Percentiles rank a stretch among this genome's conserved stretches.
phyloP scores from a whole-genome alignment of 1,284 basidiomycete genomes.

The Naganishia cerealis region DNA sequence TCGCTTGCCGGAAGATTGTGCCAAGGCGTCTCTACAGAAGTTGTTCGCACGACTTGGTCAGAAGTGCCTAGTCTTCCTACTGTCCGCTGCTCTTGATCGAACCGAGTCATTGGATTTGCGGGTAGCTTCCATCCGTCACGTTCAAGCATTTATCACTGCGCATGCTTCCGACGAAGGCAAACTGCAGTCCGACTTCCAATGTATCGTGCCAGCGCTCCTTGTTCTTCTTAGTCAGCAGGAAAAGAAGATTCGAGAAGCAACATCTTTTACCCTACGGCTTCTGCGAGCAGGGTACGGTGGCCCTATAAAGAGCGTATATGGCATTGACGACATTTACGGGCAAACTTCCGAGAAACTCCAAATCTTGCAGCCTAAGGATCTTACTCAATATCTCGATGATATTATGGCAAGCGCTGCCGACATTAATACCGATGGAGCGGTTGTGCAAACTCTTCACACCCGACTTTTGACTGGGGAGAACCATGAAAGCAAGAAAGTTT shows the following conservation, averaged over 20 bases:
- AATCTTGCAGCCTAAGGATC: conserved; percentile 59
- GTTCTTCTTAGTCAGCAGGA: conserved; percentile 53
- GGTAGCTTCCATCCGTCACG: conserved; percentile 73
- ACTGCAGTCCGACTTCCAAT: conserved; percentile 70
- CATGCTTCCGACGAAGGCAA: conserved; percentile 42
- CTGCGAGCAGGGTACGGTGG: conserved; percentile 25
- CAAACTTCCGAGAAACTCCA: conserved; percentile 35
- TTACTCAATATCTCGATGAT: conserved; percentile 65
- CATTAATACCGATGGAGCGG: conserved; percentile 67
- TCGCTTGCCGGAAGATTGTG: conserved; percentile 57
- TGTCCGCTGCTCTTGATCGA: conserved; percentile 63
- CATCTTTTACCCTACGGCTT: conserved; percentile 53
- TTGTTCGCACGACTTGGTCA: conserved; percentile 71
- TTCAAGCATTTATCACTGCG: conserved; percentile 62
- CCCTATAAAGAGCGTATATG: conserved; percentile 29
- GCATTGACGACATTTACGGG: conserved; percentile 41
- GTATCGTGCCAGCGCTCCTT: conserved; percentile 74
- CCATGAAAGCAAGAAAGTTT: conserved; percentile 66
- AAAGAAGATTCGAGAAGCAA: conserved; percentile 62
- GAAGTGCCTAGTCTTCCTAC: conserved; percentile 76
- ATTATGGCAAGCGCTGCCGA: conserved; percentile 64
- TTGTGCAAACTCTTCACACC: conserved; percentile 66
- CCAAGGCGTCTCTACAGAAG: conserved; percentile 62
- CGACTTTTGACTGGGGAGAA: conserved; percentile 57
- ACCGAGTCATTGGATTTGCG: conserved; percentile 57